Evolutionary conservation across 768 basidiomycete genomes (phyloP).

Genomic region (Obba rivulosa): DNA sequence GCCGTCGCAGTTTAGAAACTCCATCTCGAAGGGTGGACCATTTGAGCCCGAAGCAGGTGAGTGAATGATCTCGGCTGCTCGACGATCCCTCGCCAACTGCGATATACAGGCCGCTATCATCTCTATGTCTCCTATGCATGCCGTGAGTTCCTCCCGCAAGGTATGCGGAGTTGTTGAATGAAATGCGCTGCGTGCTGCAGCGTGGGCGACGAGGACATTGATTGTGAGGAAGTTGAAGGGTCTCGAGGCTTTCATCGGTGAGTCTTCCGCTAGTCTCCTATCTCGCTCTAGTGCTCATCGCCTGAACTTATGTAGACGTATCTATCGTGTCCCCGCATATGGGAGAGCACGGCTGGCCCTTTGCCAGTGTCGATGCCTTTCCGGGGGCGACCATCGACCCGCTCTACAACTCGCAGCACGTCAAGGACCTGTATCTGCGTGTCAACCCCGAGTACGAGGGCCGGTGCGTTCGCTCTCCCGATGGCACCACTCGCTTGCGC

Average conservation of each 20-base stretch:
- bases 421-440: conserved; percentile 83
- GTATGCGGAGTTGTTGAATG: neutral
- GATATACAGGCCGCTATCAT: conserved; percentile 70
- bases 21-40: conserved; percentile 48
- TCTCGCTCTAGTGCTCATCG: neutral
- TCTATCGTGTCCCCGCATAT: conserved; percentile 82
- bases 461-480: conserved; percentile 38
- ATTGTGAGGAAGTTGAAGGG: conserved; percentile 92
- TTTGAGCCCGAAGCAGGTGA: conserved; percentile 75
- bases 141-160: conserved; percentile 41
- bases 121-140: conserved; percentile 88
- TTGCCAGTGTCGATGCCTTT: conserved; percentile 62
- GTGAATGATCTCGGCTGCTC: conserved; percentile 10
- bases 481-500: neutral
- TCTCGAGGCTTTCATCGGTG: conserved; percentile 77
- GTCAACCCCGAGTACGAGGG: conserved; percentile 69
- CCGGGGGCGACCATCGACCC: conserved; percentile 77
- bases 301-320: conserved; percentile 44
- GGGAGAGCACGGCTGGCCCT: conserved; percentile 85
- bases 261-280: conserved; percentile 22
- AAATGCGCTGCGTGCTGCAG: conserved; percentile 28
- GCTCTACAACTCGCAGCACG: conserved; percentile 57
- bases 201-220: conserved; percentile 91
- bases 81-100: neutral
- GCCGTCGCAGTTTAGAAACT: conserved; percentile 47